phyloP scores from a whole-genome alignment of 108 stramenopile species.

The Cyclotella atomus region DNA sequence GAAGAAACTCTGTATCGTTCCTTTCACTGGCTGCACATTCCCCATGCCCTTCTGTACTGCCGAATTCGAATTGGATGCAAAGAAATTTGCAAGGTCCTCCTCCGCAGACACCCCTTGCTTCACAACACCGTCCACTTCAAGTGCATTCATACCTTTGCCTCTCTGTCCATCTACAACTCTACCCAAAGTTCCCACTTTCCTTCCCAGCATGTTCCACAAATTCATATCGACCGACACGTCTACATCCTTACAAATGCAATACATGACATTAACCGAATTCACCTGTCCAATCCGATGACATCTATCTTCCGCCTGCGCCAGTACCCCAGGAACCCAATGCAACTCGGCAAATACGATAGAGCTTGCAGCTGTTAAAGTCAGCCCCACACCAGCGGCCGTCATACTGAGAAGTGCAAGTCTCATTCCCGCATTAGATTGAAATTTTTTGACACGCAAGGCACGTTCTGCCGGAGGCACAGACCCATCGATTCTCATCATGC shows the following conservation, averaged over 20 bases:
- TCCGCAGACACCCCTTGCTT: constrained; percentile 37
- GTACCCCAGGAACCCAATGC: constrained; percentile 86
- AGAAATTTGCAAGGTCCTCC: constrained; percentile 47
- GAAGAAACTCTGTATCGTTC: constrained; percentile 54
- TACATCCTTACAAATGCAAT: constrained; percentile 76
- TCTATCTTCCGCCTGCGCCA: constrained; percentile 95
- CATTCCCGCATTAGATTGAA: constrained; percentile 74
- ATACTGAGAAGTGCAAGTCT: constrained; percentile 84
- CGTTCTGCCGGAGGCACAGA: constrained; percentile 74
- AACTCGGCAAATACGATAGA: constrained; percentile 81
- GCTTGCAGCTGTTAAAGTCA: constrained; percentile 91
- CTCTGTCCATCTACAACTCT: constrained; percentile 74
- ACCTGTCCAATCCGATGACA: constrained; percentile 93
- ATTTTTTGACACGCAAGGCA: constrained; percentile 74
- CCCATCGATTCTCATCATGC: constrained; percentile 90
- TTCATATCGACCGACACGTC: constrained; percentile 64
- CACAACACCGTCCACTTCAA: constrained; percentile 7
- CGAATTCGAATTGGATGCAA: constrained; percentile 17
- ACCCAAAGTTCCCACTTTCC: constrained; percentile 71
- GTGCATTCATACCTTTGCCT: constrained; percentile 36
- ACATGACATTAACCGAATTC: constrained; percentile 83
- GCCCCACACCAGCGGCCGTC: constrained; percentile 92
- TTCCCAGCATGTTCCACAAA: constrained; percentile 81
- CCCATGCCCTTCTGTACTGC: background rate
- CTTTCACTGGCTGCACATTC: constrained; percentile 25